Conservation (phyloP, 1,284 basidiomycete genomes). For the Ganoderma lingzhi region DNA sequence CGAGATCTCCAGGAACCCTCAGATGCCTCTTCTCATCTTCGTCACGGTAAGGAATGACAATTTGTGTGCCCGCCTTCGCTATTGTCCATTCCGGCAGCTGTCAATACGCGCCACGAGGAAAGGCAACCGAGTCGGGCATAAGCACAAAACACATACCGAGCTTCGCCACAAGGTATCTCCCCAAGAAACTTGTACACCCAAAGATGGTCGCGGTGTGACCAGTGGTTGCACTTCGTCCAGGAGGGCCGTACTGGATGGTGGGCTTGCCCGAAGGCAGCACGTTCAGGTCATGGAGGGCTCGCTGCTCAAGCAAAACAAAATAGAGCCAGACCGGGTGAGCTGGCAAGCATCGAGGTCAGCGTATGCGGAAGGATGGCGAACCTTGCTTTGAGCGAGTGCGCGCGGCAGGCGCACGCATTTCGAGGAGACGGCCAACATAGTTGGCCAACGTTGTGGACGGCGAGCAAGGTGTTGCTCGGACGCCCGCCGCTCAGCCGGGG, state of each 20-base stretch:
- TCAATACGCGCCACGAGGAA: conserved; percentile 11
- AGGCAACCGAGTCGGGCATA: neutral
- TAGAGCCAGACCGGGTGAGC: neutral
- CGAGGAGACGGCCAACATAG: conserved; percentile 37
- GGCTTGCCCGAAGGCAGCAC: conserved; percentile 70
- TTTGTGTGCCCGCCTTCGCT: conserved; percentile 94
- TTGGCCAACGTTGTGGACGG: conserved; percentile 36
- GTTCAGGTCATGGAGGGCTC: conserved; percentile 74
- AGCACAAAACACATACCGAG: conserved; percentile 64
- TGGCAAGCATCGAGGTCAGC: neutral
- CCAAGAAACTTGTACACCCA: conserved; percentile 95
- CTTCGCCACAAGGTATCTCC: conserved; percentile 93
- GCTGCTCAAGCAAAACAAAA: conserved; percentile 48
- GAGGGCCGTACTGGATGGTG: conserved; percentile 76
- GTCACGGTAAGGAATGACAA: conserved; percentile 95
- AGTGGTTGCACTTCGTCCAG: conserved; percentile 87
- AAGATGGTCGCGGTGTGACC: conserved; percentile 97
- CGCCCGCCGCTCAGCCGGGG: conserved; percentile 30
- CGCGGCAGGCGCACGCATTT: conserved; percentile 60
- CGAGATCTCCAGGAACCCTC: conserved; percentile 95
- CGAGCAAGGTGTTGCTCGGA: conserved; percentile 35
- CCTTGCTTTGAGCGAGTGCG: conserved; percentile 39
- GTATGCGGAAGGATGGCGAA: neutral
- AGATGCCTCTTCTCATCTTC: conserved; percentile 94
- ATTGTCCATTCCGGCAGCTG: conserved; percentile 13